These are phyloP conservation scores for Cladorrhinum sp. DNA, from an alignment of 2,329 filamentous ascomycete genomes.

Conservation along the genomic window DNA sequence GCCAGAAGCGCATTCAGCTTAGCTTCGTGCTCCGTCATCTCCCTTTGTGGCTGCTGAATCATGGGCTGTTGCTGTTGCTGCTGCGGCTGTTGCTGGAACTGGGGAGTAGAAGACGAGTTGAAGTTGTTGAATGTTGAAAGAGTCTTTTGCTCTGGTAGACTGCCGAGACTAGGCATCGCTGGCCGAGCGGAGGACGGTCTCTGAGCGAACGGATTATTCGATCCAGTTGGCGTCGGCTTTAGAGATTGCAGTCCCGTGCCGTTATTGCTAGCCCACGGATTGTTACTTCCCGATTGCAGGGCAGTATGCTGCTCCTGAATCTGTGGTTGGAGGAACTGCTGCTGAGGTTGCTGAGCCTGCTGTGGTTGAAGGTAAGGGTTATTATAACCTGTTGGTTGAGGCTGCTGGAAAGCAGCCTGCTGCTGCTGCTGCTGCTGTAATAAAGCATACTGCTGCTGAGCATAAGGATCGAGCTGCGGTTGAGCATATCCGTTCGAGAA, in stretches of 20 bases:
- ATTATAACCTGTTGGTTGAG: slow-evolving; percentile 44
- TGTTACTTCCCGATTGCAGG: slow-evolving; percentile 66
- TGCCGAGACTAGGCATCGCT: slow-evolving; percentile 67
- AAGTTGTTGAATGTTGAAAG: slow-evolving; percentile 57
- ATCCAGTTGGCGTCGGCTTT: slow-evolving; percentile 83
- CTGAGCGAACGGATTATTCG: slow-evolving; percentile 91
- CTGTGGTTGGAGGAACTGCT: slow-evolving; percentile 35
- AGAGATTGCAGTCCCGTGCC: slow-evolving; percentile 61
- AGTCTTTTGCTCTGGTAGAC: slow-evolving; percentile 80
- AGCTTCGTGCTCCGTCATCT: slow-evolving; percentile 62
- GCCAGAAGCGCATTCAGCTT: slow-evolving; percentile 84
- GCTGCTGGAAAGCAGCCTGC: slow-evolving; percentile 37
- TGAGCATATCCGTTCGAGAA: slow-evolving; percentile 63
- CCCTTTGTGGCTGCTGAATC: slow-evolving; percentile 53
- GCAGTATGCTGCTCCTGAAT: slow-evolving; percentile 55
- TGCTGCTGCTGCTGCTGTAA: slow-evolving; percentile 38
- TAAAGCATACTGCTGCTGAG: slow-evolving; percentile 44
- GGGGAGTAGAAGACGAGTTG: slow-evolving; percentile 33
- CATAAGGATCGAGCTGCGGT: slow-evolving; percentile 69
- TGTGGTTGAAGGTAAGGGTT: slow-evolving; percentile 37
- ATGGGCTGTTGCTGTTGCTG: slow-evolving; percentile 43
- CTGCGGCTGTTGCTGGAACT: slow-evolving; percentile 43
- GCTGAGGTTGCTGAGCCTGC: slow-evolving; percentile 49
- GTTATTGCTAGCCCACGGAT: slow-evolving; percentile 77
- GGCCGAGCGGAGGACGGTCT: slow-evolving; percentile 37